Base-by-base conservation (phyloP, 1,139 yeast species). In the Candida sp. region DNA sequence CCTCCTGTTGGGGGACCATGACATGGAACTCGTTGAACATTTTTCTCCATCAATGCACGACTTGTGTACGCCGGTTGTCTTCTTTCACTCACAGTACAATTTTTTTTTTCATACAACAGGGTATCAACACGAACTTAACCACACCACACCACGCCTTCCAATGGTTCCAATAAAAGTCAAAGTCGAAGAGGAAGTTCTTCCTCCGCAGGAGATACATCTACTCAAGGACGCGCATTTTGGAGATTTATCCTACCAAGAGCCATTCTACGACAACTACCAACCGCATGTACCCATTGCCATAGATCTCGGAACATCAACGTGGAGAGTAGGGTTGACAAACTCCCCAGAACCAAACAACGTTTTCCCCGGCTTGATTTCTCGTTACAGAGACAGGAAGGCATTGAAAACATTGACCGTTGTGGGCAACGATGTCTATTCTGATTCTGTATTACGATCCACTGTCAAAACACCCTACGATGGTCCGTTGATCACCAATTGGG, bases 401-500 rank as follows among this genome's bases (percentile, higher is more conserved):
- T 78, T 78, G 54, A 77, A 78, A 53, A 77, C 87, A 1, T 79
- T 88, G 59, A 84, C 96, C 0, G 77, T 90, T 53, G 85, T 91
- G 3, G 99, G 99, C 1, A 83, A 88, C 59, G 98, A 93, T 66
- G 84, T 86, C 8, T 84, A 78, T 62, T 66, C 90, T 31, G 98
- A 93, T 61, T 80, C 85, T 5, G 72, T 87, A 5, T 80, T 89
- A 44, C 81, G 86, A 55, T 79, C 90, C 28, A 85, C 88, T 46
- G 81, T 90, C 44, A 85, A 84, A 61, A 77, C 90, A 3, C 97
- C 98, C 0, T 94, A 82, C 64, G 99, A 96, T 67, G 97, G 97
- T 0, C 82, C 91, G 3, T 72, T 91, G 58, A 75, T 94, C 35
- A 86, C 96, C 30, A 94, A 93, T 66, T 96, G 99, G 98, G 99